phyloP scores from a whole-genome alignment of 176 grass and related monocot genomes.

The Echinochloa phyllopogon region DNA sequence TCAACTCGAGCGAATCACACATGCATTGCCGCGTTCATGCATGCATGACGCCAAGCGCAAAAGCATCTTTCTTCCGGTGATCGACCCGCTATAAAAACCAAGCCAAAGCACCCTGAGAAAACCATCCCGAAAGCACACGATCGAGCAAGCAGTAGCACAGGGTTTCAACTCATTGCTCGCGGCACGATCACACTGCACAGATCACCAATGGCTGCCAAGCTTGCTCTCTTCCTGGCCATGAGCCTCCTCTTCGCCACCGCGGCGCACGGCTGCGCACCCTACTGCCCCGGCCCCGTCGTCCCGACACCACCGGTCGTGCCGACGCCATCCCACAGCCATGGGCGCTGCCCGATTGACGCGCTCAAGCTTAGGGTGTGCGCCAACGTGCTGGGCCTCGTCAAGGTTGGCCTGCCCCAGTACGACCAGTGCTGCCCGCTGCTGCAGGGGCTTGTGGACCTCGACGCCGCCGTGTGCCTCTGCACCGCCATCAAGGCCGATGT shows the following conservation, averaged over 20 bases:
- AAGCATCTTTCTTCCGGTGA: not conserved
- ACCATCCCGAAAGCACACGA: not conserved
- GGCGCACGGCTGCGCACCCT: not conserved
- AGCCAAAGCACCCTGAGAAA: not conserved
- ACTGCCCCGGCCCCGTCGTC: slow-evolving; percentile 6
- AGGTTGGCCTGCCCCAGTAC: not conserved
- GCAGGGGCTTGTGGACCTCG: slow-evolving; percentile 24
- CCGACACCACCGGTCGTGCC: not conserved
- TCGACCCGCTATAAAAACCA: not conserved
- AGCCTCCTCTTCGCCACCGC: slow-evolving; percentile 26
- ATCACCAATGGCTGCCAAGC: slow-evolving; percentile 21
- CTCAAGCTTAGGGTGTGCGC: slow-evolving; percentile 63
- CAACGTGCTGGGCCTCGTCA: slow-evolving; percentile 40
- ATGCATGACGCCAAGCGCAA: not conserved
- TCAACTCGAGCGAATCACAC: slow-evolving; percentile 1
- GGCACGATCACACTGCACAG: too few relatives aligned
- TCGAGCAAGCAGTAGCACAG: not conserved
- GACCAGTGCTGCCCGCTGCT: slow-evolving; percentile 44
- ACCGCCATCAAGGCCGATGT: slow-evolving; percentile 1
- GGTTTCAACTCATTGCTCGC: too few relatives aligned
- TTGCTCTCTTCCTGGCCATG: slow-evolving; percentile 13
- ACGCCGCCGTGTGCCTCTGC: slow-evolving; percentile 38
- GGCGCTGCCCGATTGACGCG: slow-evolving; percentile 49
- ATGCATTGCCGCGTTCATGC: not conserved
- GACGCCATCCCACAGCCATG: not conserved